Conservation (phyloP, 768 basidiomycete species). For the Coprinopsis marcescibilis region DNA sequence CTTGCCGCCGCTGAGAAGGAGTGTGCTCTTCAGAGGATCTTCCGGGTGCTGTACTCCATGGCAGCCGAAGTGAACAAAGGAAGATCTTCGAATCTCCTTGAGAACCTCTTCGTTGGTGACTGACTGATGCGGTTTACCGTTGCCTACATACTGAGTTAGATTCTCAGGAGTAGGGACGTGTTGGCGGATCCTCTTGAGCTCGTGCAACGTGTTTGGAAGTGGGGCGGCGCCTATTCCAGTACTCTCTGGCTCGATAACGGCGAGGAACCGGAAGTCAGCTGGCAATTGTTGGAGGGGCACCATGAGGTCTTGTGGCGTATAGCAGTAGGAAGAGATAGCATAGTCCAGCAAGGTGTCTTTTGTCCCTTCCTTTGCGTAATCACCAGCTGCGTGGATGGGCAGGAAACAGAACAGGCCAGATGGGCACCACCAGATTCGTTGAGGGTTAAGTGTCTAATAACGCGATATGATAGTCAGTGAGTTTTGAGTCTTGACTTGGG, state of each 20-base stretch:
- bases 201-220: no score
- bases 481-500: neutral
- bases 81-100: neutral
- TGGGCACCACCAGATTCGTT: slow-evolving; percentile 2
- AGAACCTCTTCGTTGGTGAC: neutral
- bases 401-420: neutral
- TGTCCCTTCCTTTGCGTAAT: neutral
- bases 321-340: slow-evolving; percentile 3
- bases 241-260: neutral
- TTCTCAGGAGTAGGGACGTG: neutral
- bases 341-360: neutral
- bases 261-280: neutral
- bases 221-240: no score
- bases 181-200: no score
- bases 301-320: neutral
- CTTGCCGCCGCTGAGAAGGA: slow-evolving; percentile 16
- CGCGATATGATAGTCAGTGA: neutral
- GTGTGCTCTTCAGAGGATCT: slow-evolving; percentile 21
- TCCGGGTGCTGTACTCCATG: slow-evolving; percentile 24
- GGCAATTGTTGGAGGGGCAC: neutral
- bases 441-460: neutral
- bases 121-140: neutral
- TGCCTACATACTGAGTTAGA: no score
- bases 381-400: neutral
- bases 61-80: slow-evolving; percentile 29